phyloP scores from a whole-genome alignment of 2,329 filamentous ascomycete species.

The Capronia coronata region DNA sequence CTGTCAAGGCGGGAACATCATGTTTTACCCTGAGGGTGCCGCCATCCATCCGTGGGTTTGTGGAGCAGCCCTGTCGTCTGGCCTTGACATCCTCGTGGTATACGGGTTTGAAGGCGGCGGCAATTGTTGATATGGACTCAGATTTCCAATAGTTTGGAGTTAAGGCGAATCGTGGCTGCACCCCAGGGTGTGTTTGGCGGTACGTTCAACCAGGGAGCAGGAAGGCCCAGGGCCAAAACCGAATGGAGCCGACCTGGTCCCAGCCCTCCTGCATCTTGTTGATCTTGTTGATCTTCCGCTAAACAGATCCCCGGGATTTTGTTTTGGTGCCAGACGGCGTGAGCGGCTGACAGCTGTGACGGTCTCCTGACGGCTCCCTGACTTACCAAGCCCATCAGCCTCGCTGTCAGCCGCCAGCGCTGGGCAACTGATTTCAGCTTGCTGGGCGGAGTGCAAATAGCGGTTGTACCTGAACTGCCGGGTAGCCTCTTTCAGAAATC shows the following conservation, averaged over 20 bases:
- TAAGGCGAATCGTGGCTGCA: neutral
- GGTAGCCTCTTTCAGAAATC: too few species aligned
- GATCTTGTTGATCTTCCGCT: neutral
- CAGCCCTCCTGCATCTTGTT: neutral
- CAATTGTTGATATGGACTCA: neutral
- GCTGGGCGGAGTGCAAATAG: too few species aligned
- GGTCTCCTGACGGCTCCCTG: neutral
- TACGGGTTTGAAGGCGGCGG: neutral
- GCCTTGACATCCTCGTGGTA: neutral
- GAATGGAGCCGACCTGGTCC: neutral
- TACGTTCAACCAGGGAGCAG: neutral
- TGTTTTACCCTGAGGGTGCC: neutral
- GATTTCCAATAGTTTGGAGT: too few species aligned
- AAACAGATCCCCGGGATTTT: neutral
- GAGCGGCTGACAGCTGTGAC: neutral
- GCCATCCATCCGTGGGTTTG: neutral
- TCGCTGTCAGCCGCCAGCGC: neutral
- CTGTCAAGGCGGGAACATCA: neutral
- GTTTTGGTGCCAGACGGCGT: neutral
- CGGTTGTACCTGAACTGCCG: too few species aligned
- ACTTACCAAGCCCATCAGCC: neutral
- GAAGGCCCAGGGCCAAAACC: neutral
- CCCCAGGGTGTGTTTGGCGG: neutral
- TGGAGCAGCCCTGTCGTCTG: neutral
- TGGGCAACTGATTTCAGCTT: too few species aligned